These are phyloP conservation scores for Saccharomyces pastorianus DNA, from an alignment of 1,139 yeast genomes.

Conservation along the genomic window DNA sequence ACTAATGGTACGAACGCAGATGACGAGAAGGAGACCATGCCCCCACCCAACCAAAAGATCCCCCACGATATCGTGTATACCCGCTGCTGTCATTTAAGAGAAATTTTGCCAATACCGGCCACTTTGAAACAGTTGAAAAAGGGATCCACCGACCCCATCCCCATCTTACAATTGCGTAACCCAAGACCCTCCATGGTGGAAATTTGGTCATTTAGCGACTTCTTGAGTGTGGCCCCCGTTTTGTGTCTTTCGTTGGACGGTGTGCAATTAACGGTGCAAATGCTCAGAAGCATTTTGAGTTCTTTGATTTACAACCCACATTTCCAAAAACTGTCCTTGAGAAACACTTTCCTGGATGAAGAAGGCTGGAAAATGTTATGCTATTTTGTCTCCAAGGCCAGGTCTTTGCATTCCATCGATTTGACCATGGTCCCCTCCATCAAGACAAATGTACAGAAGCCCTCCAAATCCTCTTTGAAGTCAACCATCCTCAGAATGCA, in stretches of 20 bases:
- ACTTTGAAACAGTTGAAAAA: conserved; percentile 73
- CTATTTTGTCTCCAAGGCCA: conserved; percentile 52
- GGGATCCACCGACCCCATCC: conserved; percentile 61
- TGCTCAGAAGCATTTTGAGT: conserved; percentile 53
- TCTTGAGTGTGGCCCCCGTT: conserved; percentile 64
- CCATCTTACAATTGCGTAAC: conserved; percentile 55
- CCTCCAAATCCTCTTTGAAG: conserved; percentile 31
- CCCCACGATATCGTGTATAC: conserved; percentile 70
- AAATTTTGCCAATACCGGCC: conserved; percentile 87
- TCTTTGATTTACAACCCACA: conserved; percentile 54
- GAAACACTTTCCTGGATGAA: conserved; percentile 60
- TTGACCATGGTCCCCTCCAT: conserved; percentile 64
- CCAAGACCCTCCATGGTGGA: conserved; percentile 72
- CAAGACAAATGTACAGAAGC: conserved; percentile 48
- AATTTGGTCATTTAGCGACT: conserved; percentile 66
- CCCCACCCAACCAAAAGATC: too few relatives aligned
- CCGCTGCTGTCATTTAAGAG: conserved; percentile 86
- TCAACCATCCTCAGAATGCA: conserved; percentile 43
- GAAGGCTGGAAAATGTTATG: conserved; percentile 68
- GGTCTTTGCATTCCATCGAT: conserved; percentile 49
- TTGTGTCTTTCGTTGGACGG: conserved; percentile 65
- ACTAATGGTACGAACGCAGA: conserved; percentile 4
- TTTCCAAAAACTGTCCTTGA: conserved; percentile 56
- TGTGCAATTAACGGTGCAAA: conserved; percentile 52
- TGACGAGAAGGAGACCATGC: conserved; percentile 24